Evolutionary conservation across 208 protist genomes (phyloP).

Genomic region (Leishmania guyanensis): DNA sequence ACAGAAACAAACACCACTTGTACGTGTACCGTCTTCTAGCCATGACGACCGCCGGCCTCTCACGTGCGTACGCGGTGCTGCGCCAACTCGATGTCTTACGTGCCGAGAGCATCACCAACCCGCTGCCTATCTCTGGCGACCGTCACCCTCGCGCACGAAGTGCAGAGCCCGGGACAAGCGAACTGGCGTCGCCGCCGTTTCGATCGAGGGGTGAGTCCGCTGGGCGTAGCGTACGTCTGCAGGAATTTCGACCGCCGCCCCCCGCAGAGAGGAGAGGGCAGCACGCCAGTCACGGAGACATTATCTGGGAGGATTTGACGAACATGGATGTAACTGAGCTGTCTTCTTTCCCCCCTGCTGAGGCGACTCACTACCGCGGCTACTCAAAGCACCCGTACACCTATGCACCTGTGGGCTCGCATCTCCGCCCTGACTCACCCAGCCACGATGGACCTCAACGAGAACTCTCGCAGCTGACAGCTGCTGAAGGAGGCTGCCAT

Average conservation of each 20-base stretch:
- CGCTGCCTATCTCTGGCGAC: conserved; percentile 15
- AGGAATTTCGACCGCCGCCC: neutral
- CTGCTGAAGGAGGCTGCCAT: neutral
- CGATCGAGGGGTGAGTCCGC: neutral
- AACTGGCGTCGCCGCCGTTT: neutral
- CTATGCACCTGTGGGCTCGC: neutral
- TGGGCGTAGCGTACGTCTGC: neutral
- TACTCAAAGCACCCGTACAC: neutral
- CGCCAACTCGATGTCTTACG: conserved; percentile 61
- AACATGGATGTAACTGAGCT: neutral
- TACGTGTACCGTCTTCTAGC: neutral
- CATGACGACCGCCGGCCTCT: conserved; percentile 47
- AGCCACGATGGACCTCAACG: neutral
- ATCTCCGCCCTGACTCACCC: neutral
- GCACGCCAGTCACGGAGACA: neutral
- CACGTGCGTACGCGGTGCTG: conserved; percentile 69
- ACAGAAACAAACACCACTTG: neutral
- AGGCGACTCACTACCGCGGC: neutral
- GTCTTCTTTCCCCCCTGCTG: neutral
- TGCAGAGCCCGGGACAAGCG: neutral
- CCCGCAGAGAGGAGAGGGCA: neutral
- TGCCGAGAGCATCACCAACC: conserved; percentile 47
- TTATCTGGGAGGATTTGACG: neutral
- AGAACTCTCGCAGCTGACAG: neutral
- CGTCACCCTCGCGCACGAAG: neutral